Evolutionary conservation across 495 filamentous ascomycete species (phyloP).

Genomic region (Penicillium riverlandense): DNA sequence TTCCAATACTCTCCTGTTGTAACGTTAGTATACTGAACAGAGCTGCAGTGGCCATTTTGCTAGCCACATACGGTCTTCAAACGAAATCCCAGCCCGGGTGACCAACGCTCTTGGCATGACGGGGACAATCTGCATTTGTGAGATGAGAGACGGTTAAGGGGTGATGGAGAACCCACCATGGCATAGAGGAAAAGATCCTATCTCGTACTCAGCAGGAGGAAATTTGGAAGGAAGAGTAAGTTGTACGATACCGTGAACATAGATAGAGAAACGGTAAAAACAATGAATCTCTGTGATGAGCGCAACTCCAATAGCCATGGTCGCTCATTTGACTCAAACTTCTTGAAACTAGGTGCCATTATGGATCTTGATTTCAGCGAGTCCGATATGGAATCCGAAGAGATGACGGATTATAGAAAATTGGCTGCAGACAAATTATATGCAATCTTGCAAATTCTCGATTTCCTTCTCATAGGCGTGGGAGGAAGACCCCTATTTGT

Average conservation of each 20-base stretch:
- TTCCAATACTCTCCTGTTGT: conserved; percentile 15
- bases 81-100: conserved; percentile 9
- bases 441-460: too few relatives aligned
- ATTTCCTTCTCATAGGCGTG: too few relatives aligned
- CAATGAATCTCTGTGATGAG: conserved; percentile 13
- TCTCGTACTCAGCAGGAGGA: neutral
- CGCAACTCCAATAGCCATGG: conserved; percentile 7
- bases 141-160: too few relatives aligned
- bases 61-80: conserved; percentile 12
- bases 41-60: neutral
- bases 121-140: conserved; percentile 13
- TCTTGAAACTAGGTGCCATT: conserved; percentile 2
- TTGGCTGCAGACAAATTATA: too few relatives aligned
- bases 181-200: conserved; percentile 14
- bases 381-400: too few relatives aligned
- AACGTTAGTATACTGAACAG: too few relatives aligned
- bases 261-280: conserved; percentile 4
- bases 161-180: conserved; percentile 5
- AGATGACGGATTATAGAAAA: too few relatives aligned
- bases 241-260: conserved; percentile 7
- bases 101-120: conserved; percentile 15
- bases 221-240: neutral
- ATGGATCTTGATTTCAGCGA: too few relatives aligned
- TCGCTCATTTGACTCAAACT: conserved; percentile 1
- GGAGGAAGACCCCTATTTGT: too few relatives aligned